A percentile compares a stretch with the other conserved stretches of the same genome.
These are phyloP conservation scores for Colletotrichum neosansevieriae DNA, from an alignment of 2,329 filamentous ascomycete genomes.

Conservation along the genomic window DNA sequence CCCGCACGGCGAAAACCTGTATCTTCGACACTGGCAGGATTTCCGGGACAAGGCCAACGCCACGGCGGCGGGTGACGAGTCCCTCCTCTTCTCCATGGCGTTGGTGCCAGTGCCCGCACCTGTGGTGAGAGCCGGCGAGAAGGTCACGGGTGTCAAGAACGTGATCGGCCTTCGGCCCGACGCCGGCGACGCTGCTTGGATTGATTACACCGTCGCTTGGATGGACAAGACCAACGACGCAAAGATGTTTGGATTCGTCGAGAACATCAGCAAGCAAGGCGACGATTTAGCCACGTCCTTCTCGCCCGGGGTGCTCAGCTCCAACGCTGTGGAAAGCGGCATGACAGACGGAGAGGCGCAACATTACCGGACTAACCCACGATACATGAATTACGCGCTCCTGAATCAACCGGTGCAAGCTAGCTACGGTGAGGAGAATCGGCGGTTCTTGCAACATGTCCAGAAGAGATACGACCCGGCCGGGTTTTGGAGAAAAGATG, in stretches of 20 bases:
- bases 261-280: background rate
- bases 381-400: slow-evolving; percentile 13
- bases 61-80: background rate
- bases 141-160: slow-evolving; percentile 5
- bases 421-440: background rate
- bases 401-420: background rate
- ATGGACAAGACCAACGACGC: background rate
- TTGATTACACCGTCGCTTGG: slow-evolving; percentile 3
- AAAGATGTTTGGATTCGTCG: background rate
- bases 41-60: background rate
- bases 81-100: background rate
- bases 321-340: background rate
- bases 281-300: background rate
- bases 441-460: background rate
- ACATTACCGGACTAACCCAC: slow-evolving; percentile 3
- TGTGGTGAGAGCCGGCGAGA: background rate
- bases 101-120: background rate
- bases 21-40: background rate
- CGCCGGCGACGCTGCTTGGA: slow-evolving; percentile 8
- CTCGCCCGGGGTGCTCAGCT: background rate
- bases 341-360: background rate
- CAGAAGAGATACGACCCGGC: slow-evolving; percentile 2
- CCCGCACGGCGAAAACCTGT: background rate
- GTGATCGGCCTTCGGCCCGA: slow-evolving; percentile 8
- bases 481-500: background rate